A percentile compares a stretch with the other conserved stretches of the same genome.
These are phyloP conservation scores for Gaillardinia entomophila DNA, from an alignment of 805 yeast species.

Conservation along the genomic window DNA sequence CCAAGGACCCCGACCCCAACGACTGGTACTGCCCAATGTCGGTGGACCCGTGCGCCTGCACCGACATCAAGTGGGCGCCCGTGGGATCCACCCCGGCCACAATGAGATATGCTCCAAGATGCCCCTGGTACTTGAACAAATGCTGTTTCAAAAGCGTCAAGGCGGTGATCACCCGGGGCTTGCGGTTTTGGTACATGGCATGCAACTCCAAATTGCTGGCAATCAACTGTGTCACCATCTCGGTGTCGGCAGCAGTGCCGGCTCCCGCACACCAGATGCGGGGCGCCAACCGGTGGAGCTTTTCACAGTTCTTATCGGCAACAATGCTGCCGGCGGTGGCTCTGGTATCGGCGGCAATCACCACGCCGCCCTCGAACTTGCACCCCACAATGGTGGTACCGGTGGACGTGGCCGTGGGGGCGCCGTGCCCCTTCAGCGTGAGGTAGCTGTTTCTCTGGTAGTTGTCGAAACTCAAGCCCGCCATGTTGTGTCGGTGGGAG, in stretches of 20 bases:
- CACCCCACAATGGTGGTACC: constrained; percentile 99
- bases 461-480: constrained; percentile 90
- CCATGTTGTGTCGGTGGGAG: constrained; percentile 52
- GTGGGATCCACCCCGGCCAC: constrained; percentile 98
- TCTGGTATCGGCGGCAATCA: constrained; percentile 97
- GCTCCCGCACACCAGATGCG: constrained; percentile 99
- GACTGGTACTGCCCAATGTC: constrained; percentile 93
- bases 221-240: constrained; percentile 92
- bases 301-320: constrained; percentile 97
- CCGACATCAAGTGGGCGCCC: constrained; percentile 86
- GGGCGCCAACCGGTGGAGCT: constrained; percentile 84
- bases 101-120: constrained; percentile 93
- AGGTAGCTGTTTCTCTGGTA: constrained; percentile 82
- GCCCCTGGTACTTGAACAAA: constrained; percentile 94
- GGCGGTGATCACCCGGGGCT: constrained; percentile 91
- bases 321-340: constrained; percentile 96
- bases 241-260: constrained; percentile 99
- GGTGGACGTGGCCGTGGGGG: constrained; percentile 90
- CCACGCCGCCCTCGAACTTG: constrained; percentile 88
- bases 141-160: constrained; percentile 92
- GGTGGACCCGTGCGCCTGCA: constrained; percentile 97
- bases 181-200: constrained; percentile 72
- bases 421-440: constrained; percentile 63
- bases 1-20: constrained; percentile 93
- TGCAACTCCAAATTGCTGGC: constrained; percentile 89